phyloP scores from a whole-genome alignment of 805 yeast genomes.

The Candida boleticola region DNA sequence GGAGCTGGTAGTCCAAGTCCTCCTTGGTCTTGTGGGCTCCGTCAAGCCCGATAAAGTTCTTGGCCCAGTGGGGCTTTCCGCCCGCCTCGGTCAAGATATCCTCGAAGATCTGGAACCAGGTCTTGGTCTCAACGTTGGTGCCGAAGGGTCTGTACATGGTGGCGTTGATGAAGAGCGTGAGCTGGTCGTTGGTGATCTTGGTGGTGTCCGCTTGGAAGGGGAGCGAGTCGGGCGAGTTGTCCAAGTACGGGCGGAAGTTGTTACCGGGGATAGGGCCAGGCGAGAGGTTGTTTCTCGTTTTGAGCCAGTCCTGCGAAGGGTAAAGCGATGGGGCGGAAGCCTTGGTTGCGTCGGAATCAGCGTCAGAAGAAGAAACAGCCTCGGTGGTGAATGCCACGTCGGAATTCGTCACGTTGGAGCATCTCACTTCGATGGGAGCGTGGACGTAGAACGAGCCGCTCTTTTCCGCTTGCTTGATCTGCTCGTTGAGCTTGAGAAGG shows the following conservation, averaged over 20 bases:
- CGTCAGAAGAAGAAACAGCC: conserved; percentile 18
- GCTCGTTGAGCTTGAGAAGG: conserved; percentile 57
- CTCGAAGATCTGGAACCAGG: conserved; percentile 87
- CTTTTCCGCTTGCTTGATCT: conserved; percentile 58
- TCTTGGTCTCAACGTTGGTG: conserved; percentile 64
- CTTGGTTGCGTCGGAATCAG: conserved; percentile 26
- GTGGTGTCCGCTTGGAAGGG: conserved; percentile 51
- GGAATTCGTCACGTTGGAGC: conserved; percentile 75
- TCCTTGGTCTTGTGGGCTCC: conserved; percentile 32
- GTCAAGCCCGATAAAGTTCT: conserved; percentile 72
- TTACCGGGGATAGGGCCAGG: conserved; percentile 87
- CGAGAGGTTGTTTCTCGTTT: conserved; percentile 48
- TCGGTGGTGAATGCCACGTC: conserved; percentile 32
- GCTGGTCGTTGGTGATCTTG: conserved; percentile 63
- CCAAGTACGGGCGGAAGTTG: conserved; percentile 74
- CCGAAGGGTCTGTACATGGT: conserved; percentile 96
- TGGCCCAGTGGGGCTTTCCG: conserved; percentile 99
- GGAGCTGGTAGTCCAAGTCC: conserved; percentile 40
- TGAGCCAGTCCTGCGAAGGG: conserved; percentile 48
- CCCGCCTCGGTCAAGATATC: conserved; percentile 70
- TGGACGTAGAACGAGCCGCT: conserved; percentile 76
- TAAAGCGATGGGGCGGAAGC: conserved; percentile 30
- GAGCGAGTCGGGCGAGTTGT: conserved; percentile 65
- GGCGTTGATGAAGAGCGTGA: conserved; percentile 86
- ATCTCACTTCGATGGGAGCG: conserved; percentile 93